Evolutionary conservation across 129 eudicot species (phyloP), one percentile per base, ranked within the genome.

Genomic region (Smallanthus sonchifolius): DNA sequence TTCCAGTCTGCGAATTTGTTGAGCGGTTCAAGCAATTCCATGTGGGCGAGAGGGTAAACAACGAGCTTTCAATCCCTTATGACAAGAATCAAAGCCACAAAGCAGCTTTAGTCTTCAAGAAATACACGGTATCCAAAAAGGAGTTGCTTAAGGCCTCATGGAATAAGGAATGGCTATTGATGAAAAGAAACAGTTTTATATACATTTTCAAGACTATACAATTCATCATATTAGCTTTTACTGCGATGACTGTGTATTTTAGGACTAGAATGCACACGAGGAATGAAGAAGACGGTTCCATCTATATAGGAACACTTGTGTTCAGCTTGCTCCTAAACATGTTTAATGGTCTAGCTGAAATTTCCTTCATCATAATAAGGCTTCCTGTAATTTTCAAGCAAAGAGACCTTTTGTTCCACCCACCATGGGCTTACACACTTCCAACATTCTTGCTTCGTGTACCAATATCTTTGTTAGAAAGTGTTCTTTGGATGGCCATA

Each of bases 341-440:
- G 82, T 92, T 92, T 72, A 92, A 87, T 72, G 96, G 93, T 30
- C 82, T 92, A 65, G 80, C 97, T 32, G 97, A 92, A 74, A 87
- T 89, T 20, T 60, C 96, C 0, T 73, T 89, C 61, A 83, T 79
- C 7, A 74, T 89, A 49, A 78, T 82, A 44, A 87, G 97, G 56
- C 91, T 92, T 83, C 96, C 97, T 9, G 97, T 92, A 3, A 80
- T 92, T 56, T 89, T 85, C 73, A 92, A 92, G 82, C 97, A 92
- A 4, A 77, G 96, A 71, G 97, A 92, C 69, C 90, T 87, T 71
- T 77, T 92, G 10, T 92, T 92, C 73, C 88, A 85, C 61, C 97
- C 97, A 17, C 74, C 93, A 6, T 92, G 97, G 97, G 78, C 89
- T 30, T 89, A 79, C 48, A 92, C 96, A 0, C 55, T 92, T 54